Evolutionary conservation across 345 rosid genomes (phyloP).

Genomic region (Euphorbia tirucalli): DNA sequence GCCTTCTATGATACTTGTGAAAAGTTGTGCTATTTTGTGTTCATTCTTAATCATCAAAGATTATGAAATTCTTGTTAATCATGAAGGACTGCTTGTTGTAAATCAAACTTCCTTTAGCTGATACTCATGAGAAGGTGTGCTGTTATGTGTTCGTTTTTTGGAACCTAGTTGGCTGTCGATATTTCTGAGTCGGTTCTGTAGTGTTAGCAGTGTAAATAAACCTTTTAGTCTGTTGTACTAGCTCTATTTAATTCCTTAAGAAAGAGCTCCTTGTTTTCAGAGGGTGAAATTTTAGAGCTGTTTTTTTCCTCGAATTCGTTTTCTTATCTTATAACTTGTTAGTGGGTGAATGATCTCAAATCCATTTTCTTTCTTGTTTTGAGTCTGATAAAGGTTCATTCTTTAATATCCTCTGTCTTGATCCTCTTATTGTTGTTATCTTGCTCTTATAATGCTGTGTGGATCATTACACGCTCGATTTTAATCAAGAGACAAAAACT

Average conservation of each 20-base stretch:
- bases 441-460: neutral
- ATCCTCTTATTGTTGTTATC: neutral
- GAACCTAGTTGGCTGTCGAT: constrained; percentile 21
- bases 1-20: constrained; percentile 11
- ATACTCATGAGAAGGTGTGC: too few species aligned
- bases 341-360: neutral
- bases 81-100: too few species aligned
- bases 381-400: neutral
- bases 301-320: too few species aligned
- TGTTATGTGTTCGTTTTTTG: too few species aligned
- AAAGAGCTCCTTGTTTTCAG: too few species aligned
- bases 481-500: neutral
- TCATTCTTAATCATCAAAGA: neutral
- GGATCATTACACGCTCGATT: neutral
- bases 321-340: neutral
- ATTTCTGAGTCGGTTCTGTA: neutral
- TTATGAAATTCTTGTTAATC: too few species aligned
- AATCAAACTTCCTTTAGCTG: too few species aligned
- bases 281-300: too few species aligned
- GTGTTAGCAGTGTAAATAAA: neutral
- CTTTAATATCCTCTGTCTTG: neutral
- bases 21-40: constrained; percentile 21
- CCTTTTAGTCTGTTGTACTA: constrained; percentile 7
- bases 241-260: too few species aligned
- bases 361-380: neutral